phyloP scores from a whole-genome alignment of 441 rosid genomes.

The Brassica balearica region DNA sequence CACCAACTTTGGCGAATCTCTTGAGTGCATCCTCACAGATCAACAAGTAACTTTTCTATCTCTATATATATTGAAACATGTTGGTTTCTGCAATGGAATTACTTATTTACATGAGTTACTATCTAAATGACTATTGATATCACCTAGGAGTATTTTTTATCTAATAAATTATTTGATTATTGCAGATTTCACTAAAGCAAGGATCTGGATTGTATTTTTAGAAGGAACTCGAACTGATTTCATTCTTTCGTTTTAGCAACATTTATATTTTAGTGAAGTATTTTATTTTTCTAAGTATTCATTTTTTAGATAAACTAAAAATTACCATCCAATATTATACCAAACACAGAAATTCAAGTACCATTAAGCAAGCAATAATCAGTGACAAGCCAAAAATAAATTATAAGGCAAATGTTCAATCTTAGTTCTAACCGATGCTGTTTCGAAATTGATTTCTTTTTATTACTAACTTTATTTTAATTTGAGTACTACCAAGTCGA shows the following conservation, averaged over 20 bases:
- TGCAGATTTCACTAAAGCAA: neutral
- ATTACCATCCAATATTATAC: neutral
- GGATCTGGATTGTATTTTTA: neutral
- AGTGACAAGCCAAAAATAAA: neutral
- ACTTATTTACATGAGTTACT: no score
- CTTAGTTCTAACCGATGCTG: neutral
- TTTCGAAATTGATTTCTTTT: neutral
- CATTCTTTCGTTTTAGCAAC: neutral
- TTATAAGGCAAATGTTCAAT: neutral
- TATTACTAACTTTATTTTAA: neutral
- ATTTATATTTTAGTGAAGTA: neutral
- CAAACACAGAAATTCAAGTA: neutral
- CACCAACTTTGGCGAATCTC: neutral
- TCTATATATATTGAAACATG: no score
- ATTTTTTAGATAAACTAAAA: neutral
- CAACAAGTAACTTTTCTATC: neutral
- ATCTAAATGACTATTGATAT: no score
- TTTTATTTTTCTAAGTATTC: neutral
- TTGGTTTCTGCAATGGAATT: no score
- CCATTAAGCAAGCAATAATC: neutral
- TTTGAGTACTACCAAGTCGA: neutral
- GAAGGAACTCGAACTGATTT: neutral
- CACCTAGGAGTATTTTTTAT: no score
- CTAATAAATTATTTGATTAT: neutral
- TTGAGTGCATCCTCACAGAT: neutral